These are phyloP conservation scores for Coemansia guatemalensis DNA, from an alignment of 192 early-diverging fungal species.

Conservation along the genomic window DNA sequence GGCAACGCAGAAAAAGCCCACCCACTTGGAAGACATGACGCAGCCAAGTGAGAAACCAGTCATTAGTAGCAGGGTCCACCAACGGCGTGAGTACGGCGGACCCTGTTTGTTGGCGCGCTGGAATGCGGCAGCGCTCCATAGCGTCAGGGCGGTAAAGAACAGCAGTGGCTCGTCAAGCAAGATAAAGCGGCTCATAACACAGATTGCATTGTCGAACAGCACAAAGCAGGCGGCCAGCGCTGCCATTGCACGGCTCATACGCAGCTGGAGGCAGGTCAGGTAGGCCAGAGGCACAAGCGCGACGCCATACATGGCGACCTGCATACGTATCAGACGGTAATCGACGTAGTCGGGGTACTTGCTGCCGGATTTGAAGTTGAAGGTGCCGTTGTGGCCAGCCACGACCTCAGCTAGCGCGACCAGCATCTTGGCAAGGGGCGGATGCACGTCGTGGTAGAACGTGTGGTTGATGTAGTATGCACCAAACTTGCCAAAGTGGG, in stretches of 20 bases:
- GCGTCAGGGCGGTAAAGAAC: slow-evolving; percentile 63
- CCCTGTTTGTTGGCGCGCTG: slow-evolving; percentile 53
- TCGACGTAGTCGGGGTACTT: slow-evolving; percentile 64
- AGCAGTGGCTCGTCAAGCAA: slow-evolving; percentile 72
- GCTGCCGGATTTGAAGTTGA: slow-evolving; percentile 65
- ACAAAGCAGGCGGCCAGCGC: slow-evolving; percentile 61
- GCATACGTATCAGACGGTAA: slow-evolving; percentile 65
- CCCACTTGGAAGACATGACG: slow-evolving; percentile 85
- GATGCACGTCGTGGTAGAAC: slow-evolving; percentile 98
- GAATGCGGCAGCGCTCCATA: slow-evolving; percentile 60
- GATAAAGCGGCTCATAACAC: slow-evolving; percentile 69
- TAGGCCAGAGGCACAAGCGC: slow-evolving; percentile 70
- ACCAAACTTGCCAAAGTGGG: slow-evolving; percentile 70
- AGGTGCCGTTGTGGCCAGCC: slow-evolving; percentile 67
- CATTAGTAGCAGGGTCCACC: slow-evolving; percentile 66
- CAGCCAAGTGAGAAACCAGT: slow-evolving; percentile 70
- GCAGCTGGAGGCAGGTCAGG: slow-evolving; percentile 61
- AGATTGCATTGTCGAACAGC: slow-evolving; percentile 67
- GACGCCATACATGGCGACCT: slow-evolving; percentile 65
- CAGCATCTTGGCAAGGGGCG: slow-evolving; percentile 85
- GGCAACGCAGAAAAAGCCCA: slow-evolving; percentile 89
- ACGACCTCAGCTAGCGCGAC: slow-evolving; percentile 64
- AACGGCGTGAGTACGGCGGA: slow-evolving; percentile 60
- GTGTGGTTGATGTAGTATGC: slow-evolving; percentile 87
- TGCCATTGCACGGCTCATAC: slow-evolving; percentile 55